These are phyloP conservation scores for Cryptococcus hybrid DNA, from an alignment of 1,284 basidiomycete species.

Conservation along the genomic window DNA sequence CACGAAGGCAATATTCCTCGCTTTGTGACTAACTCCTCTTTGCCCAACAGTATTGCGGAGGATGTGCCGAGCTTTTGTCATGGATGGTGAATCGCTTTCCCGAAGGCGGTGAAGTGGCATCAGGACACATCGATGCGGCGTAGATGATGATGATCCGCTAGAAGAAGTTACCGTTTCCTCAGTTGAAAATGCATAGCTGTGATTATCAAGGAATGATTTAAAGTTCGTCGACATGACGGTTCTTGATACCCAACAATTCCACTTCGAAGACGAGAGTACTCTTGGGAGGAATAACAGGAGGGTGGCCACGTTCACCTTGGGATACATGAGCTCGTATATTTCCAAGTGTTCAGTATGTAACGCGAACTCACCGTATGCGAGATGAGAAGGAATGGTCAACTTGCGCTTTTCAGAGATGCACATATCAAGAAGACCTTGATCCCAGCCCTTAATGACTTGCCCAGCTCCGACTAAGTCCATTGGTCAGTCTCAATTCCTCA, in stretches of 20 bases:
- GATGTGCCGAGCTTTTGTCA: slow-evolving; percentile 47
- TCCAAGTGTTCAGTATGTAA: not conserved
- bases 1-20: slow-evolving; percentile 42
- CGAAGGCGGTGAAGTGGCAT: slow-evolving; percentile 17
- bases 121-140: slow-evolving; percentile 3
- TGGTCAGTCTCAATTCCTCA: too few species aligned
- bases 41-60: slow-evolving; percentile 43
- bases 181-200: not conserved
- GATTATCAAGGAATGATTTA: slow-evolving; percentile 7
- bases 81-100: slow-evolving; percentile 39
- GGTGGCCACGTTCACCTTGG: slow-evolving; percentile 57
- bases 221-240: slow-evolving; percentile 44
- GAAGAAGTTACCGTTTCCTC: too few species aligned
- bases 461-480: slow-evolving; percentile 50
- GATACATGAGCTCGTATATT: not conserved
- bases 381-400: slow-evolving; percentile 74
- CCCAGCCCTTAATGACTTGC: slow-evolving; percentile 55
- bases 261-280: slow-evolving; percentile 87
- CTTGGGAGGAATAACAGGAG: slow-evolving; percentile 69
- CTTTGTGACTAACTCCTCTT: slow-evolving; percentile 40
- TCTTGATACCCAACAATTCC: slow-evolving; percentile 65
- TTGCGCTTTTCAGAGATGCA: slow-evolving; percentile 87
- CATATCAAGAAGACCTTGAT: slow-evolving; percentile 62
- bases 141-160: not conserved
- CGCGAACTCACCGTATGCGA: slow-evolving; percentile 71